phyloP scores from a whole-genome alignment of 495 filamentous ascomycete genomes.

The Jackrogersella minutella region DNA sequence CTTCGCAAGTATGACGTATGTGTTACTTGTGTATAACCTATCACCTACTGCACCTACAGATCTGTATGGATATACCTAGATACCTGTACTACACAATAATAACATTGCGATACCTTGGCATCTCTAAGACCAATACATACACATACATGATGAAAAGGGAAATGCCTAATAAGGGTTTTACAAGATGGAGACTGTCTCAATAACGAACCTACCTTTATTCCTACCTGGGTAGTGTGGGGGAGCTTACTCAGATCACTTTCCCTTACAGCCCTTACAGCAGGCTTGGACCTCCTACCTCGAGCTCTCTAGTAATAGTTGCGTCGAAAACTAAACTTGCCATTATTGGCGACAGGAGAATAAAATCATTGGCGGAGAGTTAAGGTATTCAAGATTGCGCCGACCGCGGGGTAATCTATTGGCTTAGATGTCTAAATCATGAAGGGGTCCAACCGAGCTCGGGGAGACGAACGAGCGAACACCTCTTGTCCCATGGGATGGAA shows the following conservation, averaged over 20 bases:
- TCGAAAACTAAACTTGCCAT: conserved; percentile 12
- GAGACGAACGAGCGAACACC: conserved; percentile 12
- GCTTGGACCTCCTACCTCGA: conserved; percentile 14
- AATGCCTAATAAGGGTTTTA: conserved; percentile 7
- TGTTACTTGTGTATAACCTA: no score
- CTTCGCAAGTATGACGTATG: no score
- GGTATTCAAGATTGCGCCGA: conserved; percentile 25
- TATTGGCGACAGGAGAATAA: conserved; percentile 12
- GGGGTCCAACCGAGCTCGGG: conserved; percentile 4
- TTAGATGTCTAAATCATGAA: conserved; percentile 2
- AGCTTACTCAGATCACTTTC: conserved; percentile 31
- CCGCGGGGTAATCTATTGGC: conserved; percentile 31
- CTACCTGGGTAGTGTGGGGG: conserved; percentile 5
- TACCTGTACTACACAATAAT: no score
- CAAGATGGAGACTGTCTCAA: conserved; percentile 2
- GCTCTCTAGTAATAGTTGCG: conserved; percentile 5
- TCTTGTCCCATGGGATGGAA: conserved; percentile 15
- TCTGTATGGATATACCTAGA: no score
- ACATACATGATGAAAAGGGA: background rate
- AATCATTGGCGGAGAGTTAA: conserved; percentile 21
- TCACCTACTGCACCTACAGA: no score
- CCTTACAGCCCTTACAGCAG: conserved; percentile 17
- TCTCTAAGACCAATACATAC: conserved; percentile 7
- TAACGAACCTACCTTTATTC: no score
- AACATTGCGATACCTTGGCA: background rate